Evolutionary conservation across 495 filamentous ascomycete genomes (phyloP).

Genomic region (Entonaema liquescens): DNA sequence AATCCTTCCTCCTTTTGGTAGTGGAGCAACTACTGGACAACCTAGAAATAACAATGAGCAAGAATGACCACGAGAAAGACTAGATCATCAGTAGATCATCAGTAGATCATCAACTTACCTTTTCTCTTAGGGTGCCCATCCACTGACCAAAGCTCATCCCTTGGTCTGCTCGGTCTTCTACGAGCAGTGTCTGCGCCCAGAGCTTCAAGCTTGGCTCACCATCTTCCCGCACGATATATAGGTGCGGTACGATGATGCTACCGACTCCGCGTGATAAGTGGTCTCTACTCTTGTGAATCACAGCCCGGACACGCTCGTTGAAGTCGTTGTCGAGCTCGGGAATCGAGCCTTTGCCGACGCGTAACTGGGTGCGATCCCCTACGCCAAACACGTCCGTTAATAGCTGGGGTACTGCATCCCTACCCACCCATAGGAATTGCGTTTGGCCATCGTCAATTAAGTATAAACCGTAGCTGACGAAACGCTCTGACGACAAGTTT

Average conservation of each 20-base stretch:
- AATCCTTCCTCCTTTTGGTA: neutral
- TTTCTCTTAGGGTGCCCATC: constrained; percentile 91
- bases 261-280: constrained; percentile 85
- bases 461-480: constrained; percentile 95
- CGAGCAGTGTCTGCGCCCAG: constrained; percentile 95
- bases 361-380: constrained; percentile 78
- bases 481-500: constrained; percentile 86
- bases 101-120: constrained; percentile 70
- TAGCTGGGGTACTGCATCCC: constrained; percentile 90
- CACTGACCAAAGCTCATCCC: constrained; percentile 91
- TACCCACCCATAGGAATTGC: constrained; percentile 96
- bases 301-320: constrained; percentile 89
- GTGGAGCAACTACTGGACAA: constrained; percentile 51
- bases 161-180: constrained; percentile 95
- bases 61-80: constrained; percentile 7
- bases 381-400: constrained; percentile 90
- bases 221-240: constrained; percentile 94
- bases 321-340: constrained; percentile 94
- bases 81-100: constrained; percentile 11
- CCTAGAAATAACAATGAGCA: constrained; percentile 46
- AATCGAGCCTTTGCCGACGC: constrained; percentile 87
- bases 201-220: constrained; percentile 94
- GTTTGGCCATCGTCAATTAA: constrained; percentile 97
- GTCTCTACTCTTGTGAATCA: constrained; percentile 90
- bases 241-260: constrained; percentile 87